These are phyloP conservation scores for Kurtzmaniella quercitrusa DNA, from an alignment of 1,139 yeast genomes.

Conservation along the genomic window DNA sequence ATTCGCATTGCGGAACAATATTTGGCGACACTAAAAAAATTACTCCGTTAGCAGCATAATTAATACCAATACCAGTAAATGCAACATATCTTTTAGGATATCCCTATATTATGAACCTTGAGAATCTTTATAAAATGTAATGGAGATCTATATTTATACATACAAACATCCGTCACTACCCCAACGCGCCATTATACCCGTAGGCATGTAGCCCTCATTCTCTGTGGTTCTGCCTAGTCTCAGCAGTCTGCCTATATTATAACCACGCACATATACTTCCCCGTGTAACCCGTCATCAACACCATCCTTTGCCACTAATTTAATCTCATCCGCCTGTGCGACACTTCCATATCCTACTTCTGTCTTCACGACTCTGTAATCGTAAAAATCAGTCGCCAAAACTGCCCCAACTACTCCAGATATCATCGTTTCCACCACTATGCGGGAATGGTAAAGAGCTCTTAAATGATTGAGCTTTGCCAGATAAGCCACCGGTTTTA, in stretches of 20 bases:
- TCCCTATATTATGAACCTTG: too few relatives aligned
- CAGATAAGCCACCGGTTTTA: constrained; percentile 16
- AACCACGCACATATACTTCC: constrained; percentile 57
- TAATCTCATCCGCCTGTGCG: constrained; percentile 48
- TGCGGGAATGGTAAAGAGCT: constrained; percentile 44
- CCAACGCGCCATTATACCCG: constrained; percentile 54
- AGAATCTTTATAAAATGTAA: too few relatives aligned
- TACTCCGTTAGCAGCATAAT: too few relatives aligned
- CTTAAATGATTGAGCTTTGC: constrained; percentile 40
- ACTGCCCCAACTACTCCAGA: constrained; percentile 55
- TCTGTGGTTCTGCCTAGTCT: constrained; percentile 1
- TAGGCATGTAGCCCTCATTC: constrained; percentile 62
- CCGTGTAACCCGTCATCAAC: constrained; percentile 42
- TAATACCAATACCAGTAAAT: too few relatives aligned
- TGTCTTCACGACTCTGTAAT: constrained; percentile 43
- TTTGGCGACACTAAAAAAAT: too few relatives aligned
- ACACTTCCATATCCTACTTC: constrained; percentile 39
- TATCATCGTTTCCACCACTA: constrained; percentile 50
- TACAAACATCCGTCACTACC: constrained; percentile 76
- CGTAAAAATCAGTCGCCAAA: constrained; percentile 55
- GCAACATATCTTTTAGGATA: too few relatives aligned
- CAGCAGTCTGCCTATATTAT: constrained; percentile 52
- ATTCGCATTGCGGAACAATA: too few relatives aligned
- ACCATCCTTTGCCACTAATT: constrained; percentile 29
- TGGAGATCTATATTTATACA: constrained; percentile 4